Base-by-base conservation (phyloP, 257 asterid genomes). In the Penstemon eatonii region DNA sequence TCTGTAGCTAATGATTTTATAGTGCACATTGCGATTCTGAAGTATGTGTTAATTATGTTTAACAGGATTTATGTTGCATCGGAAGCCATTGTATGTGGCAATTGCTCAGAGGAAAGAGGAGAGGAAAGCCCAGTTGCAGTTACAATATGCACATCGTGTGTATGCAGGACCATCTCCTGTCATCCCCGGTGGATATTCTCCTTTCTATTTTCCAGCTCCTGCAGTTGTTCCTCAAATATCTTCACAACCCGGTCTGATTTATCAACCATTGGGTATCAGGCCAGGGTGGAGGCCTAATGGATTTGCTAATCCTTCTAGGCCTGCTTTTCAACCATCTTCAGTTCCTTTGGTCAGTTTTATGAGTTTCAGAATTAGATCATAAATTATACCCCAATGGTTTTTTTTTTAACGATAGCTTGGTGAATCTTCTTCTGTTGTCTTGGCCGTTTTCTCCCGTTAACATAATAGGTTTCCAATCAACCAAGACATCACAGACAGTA, bases 71-170 rank as follows among this genome's bases (percentile, higher is more conserved):
- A 84, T 87, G 89, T 69, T 86, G 76, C 86, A 81, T 56, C 73
- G 79, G 74, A 92, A 92, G 85, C 92, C 96, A 19, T 65, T 92
- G 65, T 89, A 86, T 59, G 95, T 85, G 44, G 83, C 95, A 13
- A 77, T 87, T 78, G 98, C 98, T 64, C 98, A 89, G 81, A 86
- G 86, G 75, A 92, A 92, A 85, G 96, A 84, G 79, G 96, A 92
- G 56, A 83, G 96, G 52, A 86, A 73, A 76, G 85, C 92, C 7
- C 88, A 82, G 76, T 64, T 92, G 65, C 96, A 84, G 64, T 62
- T 82, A 4, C 78, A 79, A 37, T 78, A 84, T 67, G 89, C 89
- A 3, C 96, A 84, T 46, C 82, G 83, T 15, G 55, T 83, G 69
- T 67, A 80, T 59, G 63, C 84, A 0, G 89, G 92, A 59, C 72